Base-by-base conservation (phyloP, 345 rosid genomes). In the Euphorbia peplus region DNA sequence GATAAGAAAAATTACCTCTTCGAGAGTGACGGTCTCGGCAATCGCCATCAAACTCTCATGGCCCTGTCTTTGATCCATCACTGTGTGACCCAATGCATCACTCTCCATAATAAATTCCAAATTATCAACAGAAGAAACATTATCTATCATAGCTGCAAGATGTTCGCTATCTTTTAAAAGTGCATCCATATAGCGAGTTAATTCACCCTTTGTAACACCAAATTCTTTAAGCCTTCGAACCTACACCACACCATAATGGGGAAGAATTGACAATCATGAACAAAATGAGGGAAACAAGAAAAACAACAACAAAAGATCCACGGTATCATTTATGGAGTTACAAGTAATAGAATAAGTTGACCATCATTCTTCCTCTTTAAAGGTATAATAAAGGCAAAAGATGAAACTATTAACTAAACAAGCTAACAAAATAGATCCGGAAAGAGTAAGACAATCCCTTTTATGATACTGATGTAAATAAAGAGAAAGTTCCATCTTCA, bases 1-100 rank as follows among this genome's bases (percentile, higher is more conserved):
- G 39, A 37, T 11, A 56, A 54, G 54, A 16, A 75, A 73, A 77
- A 70, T 77, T 82, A 89, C 98, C 81, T 92, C 99, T 75, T 85
- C 96, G 76, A 95, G 99, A 8, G 96, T 85, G 74, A 95, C 86
- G 8, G 96, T 90, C 74, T 92, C 97, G 54, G 95, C 86, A 76
- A 95, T 85, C 54, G 88, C 89, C 83, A 92, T 80, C 83, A 95
- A 79, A 76, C 96, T 83, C 76, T 84, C 97, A 79, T 92, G 98
- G 70, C 98, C 97, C 80, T 95, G 99, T 66, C 80, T 86, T 75
- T 92, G 98, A 82, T 95, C 99, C 99, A 95, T 95, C 68, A 95
- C 96, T 5, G 85, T 85, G 69, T 95, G 99, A 69, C 96, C 84
- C 66, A 95, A 71, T n/a, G 99, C 99, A 84, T 90, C 97, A 75